Base-by-base conservation (phyloP, 2,329 filamentous ascomycete genomes). In the Aspergillus sp. region DNA sequence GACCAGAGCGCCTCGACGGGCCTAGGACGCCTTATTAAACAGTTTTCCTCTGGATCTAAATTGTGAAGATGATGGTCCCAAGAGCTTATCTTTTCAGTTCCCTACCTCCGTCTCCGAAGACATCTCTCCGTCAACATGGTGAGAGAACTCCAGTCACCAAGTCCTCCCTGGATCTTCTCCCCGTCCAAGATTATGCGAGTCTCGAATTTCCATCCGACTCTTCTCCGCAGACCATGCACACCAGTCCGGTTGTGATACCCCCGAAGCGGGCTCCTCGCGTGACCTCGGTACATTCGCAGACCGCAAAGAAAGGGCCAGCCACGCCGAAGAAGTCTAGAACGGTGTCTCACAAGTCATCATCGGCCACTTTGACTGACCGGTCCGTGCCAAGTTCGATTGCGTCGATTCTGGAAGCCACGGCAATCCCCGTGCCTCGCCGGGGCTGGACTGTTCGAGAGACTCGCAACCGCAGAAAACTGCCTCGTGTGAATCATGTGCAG, bases 341-440 rank as follows among this genome's bases (percentile, higher is more conserved):
- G 6, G 62, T 65, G 15, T 64, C 67, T 45, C 69, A 65, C 23
- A 65, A 69, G 57, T 69, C 71, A 9, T 69, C 69, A 4, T 73
- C 72, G 15, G 57, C 61, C 12, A 68, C 68, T n/a, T 67, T 66
- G 45, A 61, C 63, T 75, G 65, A 75, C 72, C 61, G 79, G 75
- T 79, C 79, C 9, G 69, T 86, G 5, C 82, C 83, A 15, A 79
- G 81, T n/a, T 80, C 84, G 21, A 80, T 87, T 54, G 84, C 84
- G 25, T 84, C 84, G 9, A 74, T 88, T 58, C 74, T 88, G 36
- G 83, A 85, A 58, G 81, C 85, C 49, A 88, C 86, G 2, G 76
- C 83, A 2, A 88, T 88, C 52, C 85, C 85, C 3, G 80, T 81
- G 19, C 82, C 82, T 60, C 74, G 74, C 47, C 74, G 74, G 49